Evolutionary conservation across 2,329 filamentous ascomycete species (phyloP).

Genomic region (Fusarium pilosicola): DNA sequence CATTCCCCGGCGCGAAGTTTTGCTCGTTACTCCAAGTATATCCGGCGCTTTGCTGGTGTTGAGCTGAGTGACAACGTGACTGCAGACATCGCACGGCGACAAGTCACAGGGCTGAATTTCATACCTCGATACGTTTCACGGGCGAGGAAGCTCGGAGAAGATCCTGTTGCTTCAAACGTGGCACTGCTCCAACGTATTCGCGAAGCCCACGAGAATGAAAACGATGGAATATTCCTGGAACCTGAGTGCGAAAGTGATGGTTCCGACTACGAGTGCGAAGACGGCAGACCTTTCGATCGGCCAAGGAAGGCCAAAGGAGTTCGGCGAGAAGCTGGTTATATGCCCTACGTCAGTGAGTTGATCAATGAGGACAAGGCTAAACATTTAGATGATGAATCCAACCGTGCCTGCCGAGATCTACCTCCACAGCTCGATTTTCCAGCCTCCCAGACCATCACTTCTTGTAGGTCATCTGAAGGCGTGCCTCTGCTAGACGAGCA

Average conservation of each 20-base stretch:
- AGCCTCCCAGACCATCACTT: background rate
- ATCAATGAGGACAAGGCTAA: background rate
- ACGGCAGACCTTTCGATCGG: slow-evolving; percentile 26
- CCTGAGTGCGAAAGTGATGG: slow-evolving; percentile 20
- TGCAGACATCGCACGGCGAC: background rate
- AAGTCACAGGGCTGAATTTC: background rate
- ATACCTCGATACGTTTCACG: slow-evolving; percentile 32
- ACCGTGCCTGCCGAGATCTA: background rate
- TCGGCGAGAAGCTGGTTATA: background rate
- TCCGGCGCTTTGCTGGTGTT: slow-evolving; percentile 9
- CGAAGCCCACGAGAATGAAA: background rate
- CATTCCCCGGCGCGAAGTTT: slow-evolving; percentile 48
- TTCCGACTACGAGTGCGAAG: slow-evolving; percentile 22
- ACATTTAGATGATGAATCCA: slow-evolving; percentile 17
- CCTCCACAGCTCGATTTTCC: slow-evolving; percentile 24
- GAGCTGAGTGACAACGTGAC: slow-evolving; percentile 1
- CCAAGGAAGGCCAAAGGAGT: slow-evolving; percentile 10
- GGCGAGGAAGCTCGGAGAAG: slow-evolving; percentile 41
- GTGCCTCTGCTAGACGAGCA: background rate
- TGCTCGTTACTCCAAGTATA: slow-evolving; percentile 1
- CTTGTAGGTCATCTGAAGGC: background rate
- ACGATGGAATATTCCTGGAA: background rate
- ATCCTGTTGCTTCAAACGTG: slow-evolving; percentile 13
- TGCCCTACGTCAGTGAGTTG: background rate
- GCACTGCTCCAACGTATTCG: background rate